These are phyloP conservation scores for Pseudogymnoascus verrucosus DNA, from an alignment of 2,329 filamentous ascomycete species.

Conservation along the genomic window DNA sequence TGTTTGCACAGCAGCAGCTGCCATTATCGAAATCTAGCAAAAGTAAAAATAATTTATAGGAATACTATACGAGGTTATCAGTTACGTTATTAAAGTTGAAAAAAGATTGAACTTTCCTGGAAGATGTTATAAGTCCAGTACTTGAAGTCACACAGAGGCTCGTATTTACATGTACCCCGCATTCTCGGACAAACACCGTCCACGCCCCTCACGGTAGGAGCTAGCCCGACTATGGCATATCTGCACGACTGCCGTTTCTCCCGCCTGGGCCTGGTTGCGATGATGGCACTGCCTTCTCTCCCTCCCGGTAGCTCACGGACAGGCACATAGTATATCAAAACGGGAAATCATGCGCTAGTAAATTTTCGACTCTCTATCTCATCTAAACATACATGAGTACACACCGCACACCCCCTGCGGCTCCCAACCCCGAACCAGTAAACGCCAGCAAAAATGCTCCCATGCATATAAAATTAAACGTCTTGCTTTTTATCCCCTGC, in stretches of 20 bases:
- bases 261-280: neutral
- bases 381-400: slow-evolving; percentile 7
- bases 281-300: neutral
- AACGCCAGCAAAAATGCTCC: slow-evolving; percentile 7
- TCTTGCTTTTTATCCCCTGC: slow-evolving; percentile 6
- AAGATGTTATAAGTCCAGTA: neutral
- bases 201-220: neutral
- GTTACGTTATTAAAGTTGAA: neutral
- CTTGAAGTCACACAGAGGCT: neutral
- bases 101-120: neutral
- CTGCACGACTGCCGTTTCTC: neutral
- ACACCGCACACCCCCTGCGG: neutral
- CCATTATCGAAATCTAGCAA: neutral
- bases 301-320: neutral
- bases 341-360: neutral
- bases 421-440: neutral
- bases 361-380: neutral
- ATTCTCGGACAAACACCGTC: neutral
- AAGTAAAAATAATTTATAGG: neutral
- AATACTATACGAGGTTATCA: neutral
- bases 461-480: slow-evolving; percentile 5
- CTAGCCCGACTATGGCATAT: neutral
- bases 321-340: neutral
- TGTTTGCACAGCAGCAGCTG: neutral
- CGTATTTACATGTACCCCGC: neutral